These are phyloP conservation scores for Jacaranda mimosifolia DNA, from an alignment of 257 asterid species.

Conservation along the genomic window DNA sequence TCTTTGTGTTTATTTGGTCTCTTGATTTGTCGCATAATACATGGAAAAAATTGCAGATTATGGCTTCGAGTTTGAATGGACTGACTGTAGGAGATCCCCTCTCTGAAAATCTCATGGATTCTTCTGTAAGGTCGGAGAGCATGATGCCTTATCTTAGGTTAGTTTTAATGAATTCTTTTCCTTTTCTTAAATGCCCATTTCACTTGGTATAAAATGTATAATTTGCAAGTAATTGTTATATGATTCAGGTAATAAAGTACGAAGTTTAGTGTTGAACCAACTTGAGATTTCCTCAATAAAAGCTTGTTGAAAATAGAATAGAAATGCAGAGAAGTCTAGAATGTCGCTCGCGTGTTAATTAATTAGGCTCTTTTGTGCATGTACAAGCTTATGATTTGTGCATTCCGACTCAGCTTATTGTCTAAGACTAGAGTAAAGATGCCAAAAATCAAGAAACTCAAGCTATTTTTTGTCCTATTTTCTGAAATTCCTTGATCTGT, in stretches of 20 bases:
- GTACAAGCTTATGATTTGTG: background rate
- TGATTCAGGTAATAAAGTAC: background rate
- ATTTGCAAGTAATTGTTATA: background rate
- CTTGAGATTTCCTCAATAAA: slow-evolving; percentile 1
- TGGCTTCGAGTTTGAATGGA: slow-evolving; percentile 99
- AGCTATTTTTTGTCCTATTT: background rate
- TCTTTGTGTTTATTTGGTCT: slow-evolving; percentile 18
- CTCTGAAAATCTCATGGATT: slow-evolving; percentile 76
- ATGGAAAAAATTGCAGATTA: slow-evolving; percentile 64
- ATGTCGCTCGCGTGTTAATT: background rate
- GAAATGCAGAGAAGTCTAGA: background rate
- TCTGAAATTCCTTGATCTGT: too few species aligned
- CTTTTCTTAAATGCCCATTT: background rate
- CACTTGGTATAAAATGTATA: background rate
- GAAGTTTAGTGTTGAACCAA: slow-evolving; percentile 13
- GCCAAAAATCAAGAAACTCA: slow-evolving; percentile 1
- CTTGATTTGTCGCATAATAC: slow-evolving; percentile 7
- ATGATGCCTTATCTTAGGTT: slow-evolving; percentile 67
- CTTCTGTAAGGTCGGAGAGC: slow-evolving; percentile 78
- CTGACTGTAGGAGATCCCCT: slow-evolving; percentile 83
- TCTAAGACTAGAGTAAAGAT: background rate
- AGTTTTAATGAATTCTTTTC: slow-evolving; percentile 27
- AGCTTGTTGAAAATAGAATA: background rate
- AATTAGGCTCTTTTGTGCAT: background rate
- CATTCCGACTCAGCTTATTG: background rate